Evolutionary conservation across 768 basidiomycete species (phyloP), one percentile per base, ranked within the genome.

Genomic region (Amanita jacksonii): DNA sequence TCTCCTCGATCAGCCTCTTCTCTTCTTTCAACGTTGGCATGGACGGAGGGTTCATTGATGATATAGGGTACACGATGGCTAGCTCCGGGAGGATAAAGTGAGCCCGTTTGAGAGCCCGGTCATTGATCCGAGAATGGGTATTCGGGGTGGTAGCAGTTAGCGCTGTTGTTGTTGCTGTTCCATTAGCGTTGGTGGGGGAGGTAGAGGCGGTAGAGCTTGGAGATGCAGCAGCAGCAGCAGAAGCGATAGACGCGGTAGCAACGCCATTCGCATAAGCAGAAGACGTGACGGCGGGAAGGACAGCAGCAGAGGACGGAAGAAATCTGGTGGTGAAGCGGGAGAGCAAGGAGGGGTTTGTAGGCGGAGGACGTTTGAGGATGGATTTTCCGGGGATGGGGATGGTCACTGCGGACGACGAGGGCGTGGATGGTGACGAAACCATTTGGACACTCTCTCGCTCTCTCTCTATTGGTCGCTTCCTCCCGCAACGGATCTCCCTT

Each of bases 1-100:
- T 68, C 43, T 82, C 80, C 62, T 88, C 85, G 31, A 85, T 81
- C n/a, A 77, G 74, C 45, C 72, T 68, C 62, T 85, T 86, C 67
- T 93, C 88, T 48, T 89, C 85, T 61, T 79, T 80, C 41, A 90
- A 66, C 2, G 74, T 73, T 0, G 82, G 80, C 2, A 79, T 86
- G 38, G 79, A 85, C 1, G 93, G 93, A 5, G 94, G 87, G 41
- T 85, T 85, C 12, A 80, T 53, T 1, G 82, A 78, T 20, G 84
- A 85, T 58, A 97, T 93, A 0, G 92, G 91, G 60, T 98, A 97
- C 24, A 92, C 79, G 18, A 85, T 86, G 24, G 78, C 80, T 52
- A 96, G 75, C 52, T 85, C 75, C 0, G 88, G 88, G 9, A 96
- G 67, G 51, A 94, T 86, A 58, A 97, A 97, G 54, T 94, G 87